A percentile compares a stretch with the other conserved stretches of the same genome.
Conservation (phyloP, 2,329 filamentous ascomycete genomes). For the Alternaria ventricosa region DNA sequence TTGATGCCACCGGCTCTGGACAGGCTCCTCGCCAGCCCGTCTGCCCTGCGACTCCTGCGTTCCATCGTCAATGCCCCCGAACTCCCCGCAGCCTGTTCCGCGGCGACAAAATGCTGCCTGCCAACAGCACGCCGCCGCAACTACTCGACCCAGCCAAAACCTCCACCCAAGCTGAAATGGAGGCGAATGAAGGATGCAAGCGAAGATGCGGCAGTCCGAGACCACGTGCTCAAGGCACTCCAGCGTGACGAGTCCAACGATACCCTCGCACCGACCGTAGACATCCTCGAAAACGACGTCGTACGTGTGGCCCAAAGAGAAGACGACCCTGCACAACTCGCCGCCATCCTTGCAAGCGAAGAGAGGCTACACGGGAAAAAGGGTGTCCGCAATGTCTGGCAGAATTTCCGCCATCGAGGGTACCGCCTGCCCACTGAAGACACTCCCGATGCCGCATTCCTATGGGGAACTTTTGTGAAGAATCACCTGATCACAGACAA, state of each 20-base stretch:
- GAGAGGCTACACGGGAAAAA: slow-evolving; percentile 50
- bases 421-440: slow-evolving; percentile 51
- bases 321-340: slow-evolving; percentile 40
- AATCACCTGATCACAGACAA: slow-evolving; percentile 43
- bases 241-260: slow-evolving; percentile 9
- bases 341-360: slow-evolving; percentile 49
- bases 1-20: slow-evolving; percentile 55
- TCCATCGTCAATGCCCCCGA: slow-evolving; percentile 36
- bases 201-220: slow-evolving; percentile 4
- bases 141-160: slow-evolving; percentile 14
- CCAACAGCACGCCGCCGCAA: slow-evolving; percentile 19
- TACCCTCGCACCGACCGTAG: not conserved
- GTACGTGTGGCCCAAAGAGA: not conserved
- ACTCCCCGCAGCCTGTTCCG: slow-evolving; percentile 24
- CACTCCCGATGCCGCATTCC: slow-evolving; percentile 44
- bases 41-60: slow-evolving; percentile 50
- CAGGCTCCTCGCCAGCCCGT: slow-evolving; percentile 55
- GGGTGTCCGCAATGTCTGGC: slow-evolving; percentile 55
- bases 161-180: slow-evolving; percentile 16
- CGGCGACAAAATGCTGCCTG: slow-evolving; percentile 22
- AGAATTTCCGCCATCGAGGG: slow-evolving; percentile 43
- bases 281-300: not conserved
- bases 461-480: slow-evolving; percentile 57
- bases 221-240: slow-evolving; percentile 16
- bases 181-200: slow-evolving; percentile 18